A percentile compares a stretch with the other conserved stretches of the same genome.
Evolutionary conservation across 495 filamentous ascomycete genomes (phyloP).

Genomic region (Penicillium odoratum): DNA sequence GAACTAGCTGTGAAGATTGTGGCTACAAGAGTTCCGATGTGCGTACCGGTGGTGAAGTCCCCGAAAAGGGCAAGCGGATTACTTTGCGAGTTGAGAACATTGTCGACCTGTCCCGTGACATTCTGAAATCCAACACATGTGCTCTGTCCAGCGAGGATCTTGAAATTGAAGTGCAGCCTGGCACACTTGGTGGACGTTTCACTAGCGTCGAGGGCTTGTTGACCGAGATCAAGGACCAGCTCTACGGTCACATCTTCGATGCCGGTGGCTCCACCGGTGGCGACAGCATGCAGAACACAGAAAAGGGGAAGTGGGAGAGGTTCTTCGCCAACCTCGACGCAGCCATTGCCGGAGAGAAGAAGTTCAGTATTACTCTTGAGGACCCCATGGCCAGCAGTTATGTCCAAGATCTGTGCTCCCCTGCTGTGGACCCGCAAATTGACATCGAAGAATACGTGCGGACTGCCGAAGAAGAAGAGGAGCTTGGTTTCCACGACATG

Average conservation of each 20-base stretch:
- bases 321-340: slow-evolving; percentile 77
- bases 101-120: slow-evolving; percentile 86
- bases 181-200: slow-evolving; percentile 94
- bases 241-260: slow-evolving; percentile 83
- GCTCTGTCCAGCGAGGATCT: slow-evolving; percentile 81
- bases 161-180: slow-evolving; percentile 77
- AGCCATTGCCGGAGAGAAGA: slow-evolving; percentile 78
- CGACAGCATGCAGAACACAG: slow-evolving; percentile 66
- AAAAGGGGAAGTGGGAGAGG: slow-evolving; percentile 68
- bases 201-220: slow-evolving; percentile 94
- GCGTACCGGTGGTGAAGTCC: slow-evolving; percentile 92
- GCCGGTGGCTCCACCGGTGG: slow-evolving; percentile 60
- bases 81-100: slow-evolving; percentile 68
- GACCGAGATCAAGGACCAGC: slow-evolving; percentile 88
- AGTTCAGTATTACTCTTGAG: slow-evolving; percentile 82
- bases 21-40: slow-evolving; percentile 95
- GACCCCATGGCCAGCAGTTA: slow-evolving; percentile 92
- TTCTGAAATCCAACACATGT: slow-evolving; percentile 95
- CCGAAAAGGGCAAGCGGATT: slow-evolving; percentile 81
- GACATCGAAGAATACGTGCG: slow-evolving; percentile 80
- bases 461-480: slow-evolving; percentile 87
- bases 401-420: slow-evolving; percentile 78
- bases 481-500: slow-evolving; percentile 87
- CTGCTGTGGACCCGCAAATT: slow-evolving; percentile 77
- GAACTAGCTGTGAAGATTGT: slow-evolving; percentile 82